Evolutionary conservation across 2,329 filamentous ascomycete species (phyloP).

Genomic region (Diaporthe velutina): DNA sequence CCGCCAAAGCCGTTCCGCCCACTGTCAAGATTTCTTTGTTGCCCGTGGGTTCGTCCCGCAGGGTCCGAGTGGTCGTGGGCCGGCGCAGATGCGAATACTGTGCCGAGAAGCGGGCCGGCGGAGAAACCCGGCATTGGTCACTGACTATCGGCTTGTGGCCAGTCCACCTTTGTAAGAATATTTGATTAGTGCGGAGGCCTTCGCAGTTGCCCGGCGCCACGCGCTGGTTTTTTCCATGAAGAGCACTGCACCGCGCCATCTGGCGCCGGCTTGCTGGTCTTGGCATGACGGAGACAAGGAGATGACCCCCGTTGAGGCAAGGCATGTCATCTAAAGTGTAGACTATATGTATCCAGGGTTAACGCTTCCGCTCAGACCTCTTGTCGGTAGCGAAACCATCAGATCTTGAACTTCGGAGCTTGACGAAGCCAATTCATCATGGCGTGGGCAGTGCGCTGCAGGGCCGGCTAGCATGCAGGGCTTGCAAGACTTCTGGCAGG

Average conservation of each 20-base stretch:
- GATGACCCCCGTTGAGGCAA: slow-evolving; percentile 15
- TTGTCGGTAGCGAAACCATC: slow-evolving; percentile 3
- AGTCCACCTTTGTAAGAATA: neutral
- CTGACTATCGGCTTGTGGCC: neutral
- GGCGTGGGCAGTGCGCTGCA: neutral
- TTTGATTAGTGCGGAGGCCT: slow-evolving; percentile 8
- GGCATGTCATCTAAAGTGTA: slow-evolving; percentile 5
- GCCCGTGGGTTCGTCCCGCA: slow-evolving; percentile 4
- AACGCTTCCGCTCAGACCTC: slow-evolving; percentile 1
- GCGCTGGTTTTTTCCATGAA: neutral
- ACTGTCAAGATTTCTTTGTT: slow-evolving; percentile 17
- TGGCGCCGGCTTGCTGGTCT: slow-evolving; percentile 3
- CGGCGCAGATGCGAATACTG: slow-evolving; percentile 12
- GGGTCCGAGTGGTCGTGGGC: neutral
- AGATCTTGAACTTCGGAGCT: slow-evolving; percentile 17
- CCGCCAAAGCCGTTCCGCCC: neutral
- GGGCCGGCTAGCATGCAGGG: neutral
- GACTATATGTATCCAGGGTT: neutral
- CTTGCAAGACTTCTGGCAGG: neutral
- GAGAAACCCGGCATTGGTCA: neutral
- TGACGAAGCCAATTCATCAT: slow-evolving; percentile 12
- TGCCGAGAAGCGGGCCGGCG: slow-evolving; percentile 14
- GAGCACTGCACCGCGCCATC: neutral
- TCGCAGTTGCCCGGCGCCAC: neutral
- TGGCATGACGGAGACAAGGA: slow-evolving; percentile 24